Conservation (phyloP, 2,329 filamentous ascomycete genomes). For the Mycocentrospora acerina region DNA sequence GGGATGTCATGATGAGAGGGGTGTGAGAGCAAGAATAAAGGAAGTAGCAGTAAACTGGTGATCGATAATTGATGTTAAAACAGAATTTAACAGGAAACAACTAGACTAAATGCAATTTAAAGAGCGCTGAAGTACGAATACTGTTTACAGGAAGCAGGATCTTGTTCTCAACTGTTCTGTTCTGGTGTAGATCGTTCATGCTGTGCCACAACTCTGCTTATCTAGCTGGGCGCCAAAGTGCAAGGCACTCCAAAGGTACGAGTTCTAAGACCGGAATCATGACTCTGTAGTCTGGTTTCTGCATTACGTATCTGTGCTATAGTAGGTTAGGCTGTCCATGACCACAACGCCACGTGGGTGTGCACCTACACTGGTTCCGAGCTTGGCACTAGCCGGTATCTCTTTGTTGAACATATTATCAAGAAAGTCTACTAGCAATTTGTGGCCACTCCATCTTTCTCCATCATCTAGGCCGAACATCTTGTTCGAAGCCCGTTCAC, state of each 20-base stretch:
- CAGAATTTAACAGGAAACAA: too few relatives aligned
- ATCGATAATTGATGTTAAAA: too few relatives aligned
- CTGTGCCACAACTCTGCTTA: slow-evolving; percentile 1
- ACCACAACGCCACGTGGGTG: too few relatives aligned
- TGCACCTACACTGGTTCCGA: too few relatives aligned
- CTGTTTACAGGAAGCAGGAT: too few relatives aligned
- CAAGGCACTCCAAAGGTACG: slow-evolving; percentile 10
- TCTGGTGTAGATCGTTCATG: not conserved
- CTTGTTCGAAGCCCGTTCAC: slow-evolving; percentile 8
- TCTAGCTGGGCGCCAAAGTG: slow-evolving; percentile 5
- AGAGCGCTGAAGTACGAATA: too few relatives aligned
- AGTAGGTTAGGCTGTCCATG: too few relatives aligned
- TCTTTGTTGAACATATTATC: slow-evolving; percentile 10
- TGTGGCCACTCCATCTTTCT: slow-evolving; percentile 13
- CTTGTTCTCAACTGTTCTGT: too few relatives aligned
- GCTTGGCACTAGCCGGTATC: slow-evolving; percentile 5
- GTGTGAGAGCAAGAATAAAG: too few relatives aligned
- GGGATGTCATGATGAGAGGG: too few relatives aligned
- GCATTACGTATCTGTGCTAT: slow-evolving; percentile 9
- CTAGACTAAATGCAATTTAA: too few relatives aligned
- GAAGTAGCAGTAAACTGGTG: too few relatives aligned
- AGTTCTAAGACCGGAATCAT: slow-evolving; percentile 8
- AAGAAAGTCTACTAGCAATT: slow-evolving; percentile 14
- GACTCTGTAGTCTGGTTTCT: slow-evolving; percentile 1
- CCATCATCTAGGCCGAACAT: slow-evolving; percentile 11